phyloP scores from a whole-genome alignment of 2,329 filamentous ascomycete species.

The Hawksworthiomyces lignivorus region DNA sequence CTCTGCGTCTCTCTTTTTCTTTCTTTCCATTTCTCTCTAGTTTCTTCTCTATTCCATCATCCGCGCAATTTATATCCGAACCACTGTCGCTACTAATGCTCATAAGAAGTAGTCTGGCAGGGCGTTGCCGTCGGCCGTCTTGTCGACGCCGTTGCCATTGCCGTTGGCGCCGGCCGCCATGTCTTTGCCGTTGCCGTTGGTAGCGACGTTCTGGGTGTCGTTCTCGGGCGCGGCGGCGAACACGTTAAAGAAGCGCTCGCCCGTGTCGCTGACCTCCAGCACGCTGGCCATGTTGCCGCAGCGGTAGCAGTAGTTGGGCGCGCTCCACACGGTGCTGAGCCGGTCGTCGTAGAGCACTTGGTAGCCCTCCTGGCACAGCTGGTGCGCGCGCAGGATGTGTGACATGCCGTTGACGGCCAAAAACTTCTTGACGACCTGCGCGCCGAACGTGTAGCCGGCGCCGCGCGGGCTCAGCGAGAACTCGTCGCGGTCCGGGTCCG shows the following conservation, averaged over 20 bases:
- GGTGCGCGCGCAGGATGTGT: slow-evolving; percentile 95
- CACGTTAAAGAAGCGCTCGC: slow-evolving; percentile 93
- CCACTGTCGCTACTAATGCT: no score
- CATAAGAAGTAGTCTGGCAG: slow-evolving; percentile 68
- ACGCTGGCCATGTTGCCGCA: slow-evolving; percentile 98
- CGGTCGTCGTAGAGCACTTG: slow-evolving; percentile 94
- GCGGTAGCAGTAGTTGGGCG: slow-evolving; percentile 90
- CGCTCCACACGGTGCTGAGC: slow-evolving; percentile 95
- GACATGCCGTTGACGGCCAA: slow-evolving; percentile 95
- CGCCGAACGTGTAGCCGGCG: slow-evolving; percentile 94
- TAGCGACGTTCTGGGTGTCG: slow-evolving; percentile 67
- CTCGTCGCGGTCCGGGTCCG: slow-evolving; percentile 93
- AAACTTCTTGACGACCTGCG: slow-evolving; percentile 97
- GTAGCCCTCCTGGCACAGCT: slow-evolving; percentile 96
- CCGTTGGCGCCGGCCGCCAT: slow-evolving; percentile 17
- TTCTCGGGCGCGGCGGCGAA: slow-evolving; percentile 97
- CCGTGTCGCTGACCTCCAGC: slow-evolving; percentile 86
- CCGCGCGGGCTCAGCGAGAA: slow-evolving; percentile 90
- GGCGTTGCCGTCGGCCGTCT: slow-evolving; percentile 53
- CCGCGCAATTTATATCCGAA: no score
- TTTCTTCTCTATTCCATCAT: no score
- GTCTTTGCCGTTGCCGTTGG: background rate
- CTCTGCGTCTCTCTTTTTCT: background rate
- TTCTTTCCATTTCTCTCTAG: no score
- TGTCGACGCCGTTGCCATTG: slow-evolving; percentile 47